phyloP scores from a whole-genome alignment of 768 basidiomycete genomes.

The Leccinellum rugosiceps region DNA sequence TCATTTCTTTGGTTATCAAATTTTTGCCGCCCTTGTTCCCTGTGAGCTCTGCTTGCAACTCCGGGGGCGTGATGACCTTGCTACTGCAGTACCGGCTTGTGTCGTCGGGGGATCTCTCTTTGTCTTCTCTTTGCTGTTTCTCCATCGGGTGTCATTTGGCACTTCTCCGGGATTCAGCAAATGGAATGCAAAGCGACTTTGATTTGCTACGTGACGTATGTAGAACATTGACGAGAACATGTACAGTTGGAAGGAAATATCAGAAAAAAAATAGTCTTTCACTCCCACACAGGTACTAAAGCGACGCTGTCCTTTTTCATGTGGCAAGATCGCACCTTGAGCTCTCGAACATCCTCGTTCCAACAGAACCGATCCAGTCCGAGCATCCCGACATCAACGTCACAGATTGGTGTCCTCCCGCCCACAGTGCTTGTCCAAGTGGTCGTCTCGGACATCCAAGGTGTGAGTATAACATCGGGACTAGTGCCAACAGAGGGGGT shows the following conservation, averaged over 20 bases:
- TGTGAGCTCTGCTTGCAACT: constrained; percentile 42
- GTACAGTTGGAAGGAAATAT: background rate
- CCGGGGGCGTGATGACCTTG: constrained; percentile 38
- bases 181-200: background rate
- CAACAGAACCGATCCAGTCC: constrained; percentile 26
- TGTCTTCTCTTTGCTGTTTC: constrained; percentile 19
- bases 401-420: constrained; percentile 11
- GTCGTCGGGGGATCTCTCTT: constrained; percentile 55
- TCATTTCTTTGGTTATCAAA: constrained; percentile 54
- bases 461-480: background rate
- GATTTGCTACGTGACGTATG: background rate
- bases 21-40: constrained; percentile 24
- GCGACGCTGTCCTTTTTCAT: constrained; percentile 21
- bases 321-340: constrained; percentile 9
- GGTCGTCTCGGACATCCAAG: constrained; percentile 8
- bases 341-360: constrained; percentile 14
- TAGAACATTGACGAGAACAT: background rate
- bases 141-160: background rate
- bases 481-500: background rate
- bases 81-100: constrained; percentile 45
- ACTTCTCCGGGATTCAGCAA: constrained; percentile 4
- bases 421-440: background rate
- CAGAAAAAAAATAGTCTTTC: no score
- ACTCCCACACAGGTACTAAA: constrained; percentile 18
- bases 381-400: constrained; percentile 22